These are phyloP conservation scores for Lippia alba DNA, from an alignment of 305 asterid genomes.

Conservation along the genomic window DNA sequence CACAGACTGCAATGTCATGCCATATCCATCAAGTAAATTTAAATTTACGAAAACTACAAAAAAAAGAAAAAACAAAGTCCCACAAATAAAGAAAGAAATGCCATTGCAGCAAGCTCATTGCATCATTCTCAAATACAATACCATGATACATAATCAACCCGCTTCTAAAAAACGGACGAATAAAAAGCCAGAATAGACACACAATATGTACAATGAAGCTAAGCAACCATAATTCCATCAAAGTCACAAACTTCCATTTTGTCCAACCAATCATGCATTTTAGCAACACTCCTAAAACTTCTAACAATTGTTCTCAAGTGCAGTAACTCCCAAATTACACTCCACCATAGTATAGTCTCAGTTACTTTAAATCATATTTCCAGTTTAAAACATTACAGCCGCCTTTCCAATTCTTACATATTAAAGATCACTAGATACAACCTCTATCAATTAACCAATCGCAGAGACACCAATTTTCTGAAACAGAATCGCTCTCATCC, in stretches of 20 bases:
- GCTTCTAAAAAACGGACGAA: background rate
- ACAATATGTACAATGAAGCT: constrained; percentile 7
- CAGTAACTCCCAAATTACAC: no score
- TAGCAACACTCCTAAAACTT: background rate
- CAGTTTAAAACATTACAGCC: no score
- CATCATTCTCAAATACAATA: no score
- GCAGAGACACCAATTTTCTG: background rate
- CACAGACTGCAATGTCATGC: constrained; percentile 48
- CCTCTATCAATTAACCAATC: background rate
- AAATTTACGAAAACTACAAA: background rate
- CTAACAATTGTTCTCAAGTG: background rate
- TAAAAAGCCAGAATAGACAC: background rate
- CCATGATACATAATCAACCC: background rate
- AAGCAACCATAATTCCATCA: constrained; percentile 12
- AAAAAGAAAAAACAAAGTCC: background rate
- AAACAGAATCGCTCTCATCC: background rate
- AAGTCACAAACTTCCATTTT: constrained; percentile 6
- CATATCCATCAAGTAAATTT: constrained; percentile 7
- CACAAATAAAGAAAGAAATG: background rate
- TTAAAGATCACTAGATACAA: no score
- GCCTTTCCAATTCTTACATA: no score
- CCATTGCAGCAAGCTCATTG: no score
- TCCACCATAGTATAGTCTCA: no score
- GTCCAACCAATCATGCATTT: background rate
- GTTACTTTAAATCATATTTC: no score